phyloP scores from a whole-genome alignment of 192 early-diverging fungal genomes.

The Thoreauomyces humboldtii region DNA sequence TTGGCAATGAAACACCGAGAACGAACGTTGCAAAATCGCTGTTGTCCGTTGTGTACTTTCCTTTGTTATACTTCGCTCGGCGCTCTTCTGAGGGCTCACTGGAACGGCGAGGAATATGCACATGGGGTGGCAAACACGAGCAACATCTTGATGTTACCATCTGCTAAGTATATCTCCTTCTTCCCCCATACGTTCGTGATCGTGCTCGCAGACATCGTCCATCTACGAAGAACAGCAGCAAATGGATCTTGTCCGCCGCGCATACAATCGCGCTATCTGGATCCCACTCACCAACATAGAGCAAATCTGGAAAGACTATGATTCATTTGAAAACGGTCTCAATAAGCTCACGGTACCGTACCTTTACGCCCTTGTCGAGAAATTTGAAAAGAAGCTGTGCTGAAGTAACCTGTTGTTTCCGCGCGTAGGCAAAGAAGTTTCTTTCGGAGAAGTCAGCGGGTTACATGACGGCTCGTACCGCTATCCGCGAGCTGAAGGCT shows the following conservation, averaged over 20 bases:
- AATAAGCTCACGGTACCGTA: conserved; percentile 74
- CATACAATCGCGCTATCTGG: conserved; percentile 81
- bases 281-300: conserved; percentile 88
- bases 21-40: too few species aligned
- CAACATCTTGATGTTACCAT: too few species aligned
- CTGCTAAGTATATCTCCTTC: too few species aligned
- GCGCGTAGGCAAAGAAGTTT: conserved; percentile 91
- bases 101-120: too few species aligned
- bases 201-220: conserved; percentile 54
- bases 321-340: conserved; percentile 82
- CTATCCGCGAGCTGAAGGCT: conserved; percentile 74
- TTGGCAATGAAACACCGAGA: too few species aligned
- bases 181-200: too few species aligned
- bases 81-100: too few species aligned
- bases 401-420: neutral
- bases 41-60: too few species aligned
- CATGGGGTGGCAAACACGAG: too few species aligned
- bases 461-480: conserved; percentile 94
- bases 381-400: too few species aligned
- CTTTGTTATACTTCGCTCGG: too few species aligned
- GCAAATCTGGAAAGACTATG: conserved; percentile 94
- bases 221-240: conserved; percentile 90
- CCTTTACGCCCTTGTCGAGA: too few species aligned
- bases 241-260: conserved; percentile 76
- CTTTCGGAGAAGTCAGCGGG: conserved; percentile 77